Percentiles rank a stretch among this genome's conserved stretches.
These are phyloP conservation scores for Thielaviopsis punctulata DNA, from an alignment of 2,329 filamentous ascomycete genomes.

Conservation along the genomic window DNA sequence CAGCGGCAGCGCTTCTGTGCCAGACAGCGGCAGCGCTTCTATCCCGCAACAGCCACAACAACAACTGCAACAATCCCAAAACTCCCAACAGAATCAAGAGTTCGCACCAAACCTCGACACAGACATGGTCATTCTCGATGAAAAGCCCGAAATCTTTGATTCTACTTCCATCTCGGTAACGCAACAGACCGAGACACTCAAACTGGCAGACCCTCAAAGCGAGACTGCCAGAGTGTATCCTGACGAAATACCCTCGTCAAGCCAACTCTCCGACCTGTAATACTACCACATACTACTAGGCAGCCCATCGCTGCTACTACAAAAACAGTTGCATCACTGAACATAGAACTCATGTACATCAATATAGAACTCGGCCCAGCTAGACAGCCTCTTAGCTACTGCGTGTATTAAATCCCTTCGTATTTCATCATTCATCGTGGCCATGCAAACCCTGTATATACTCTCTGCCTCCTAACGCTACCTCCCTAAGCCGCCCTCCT, in stretches of 20 bases:
- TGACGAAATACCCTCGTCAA: slow-evolving; percentile 2
- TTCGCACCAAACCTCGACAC: too few relatives aligned
- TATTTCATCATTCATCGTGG: background rate
- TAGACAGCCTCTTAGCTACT: too few relatives aligned
- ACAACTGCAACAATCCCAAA: too few relatives aligned
- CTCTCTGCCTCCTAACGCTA: background rate
- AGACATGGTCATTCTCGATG: background rate
- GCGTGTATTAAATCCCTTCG: background rate
- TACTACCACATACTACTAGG: too few relatives aligned
- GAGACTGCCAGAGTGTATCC: background rate
- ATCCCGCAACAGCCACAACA: too few relatives aligned
- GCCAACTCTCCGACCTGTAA: background rate
- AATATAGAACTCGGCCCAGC: background rate
- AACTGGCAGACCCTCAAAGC: background rate
- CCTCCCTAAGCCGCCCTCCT: background rate
- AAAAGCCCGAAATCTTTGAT: background rate
- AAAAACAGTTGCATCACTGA: too few relatives aligned
- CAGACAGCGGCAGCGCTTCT: too few relatives aligned
- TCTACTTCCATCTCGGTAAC: background rate
- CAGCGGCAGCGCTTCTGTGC: too few relatives aligned
- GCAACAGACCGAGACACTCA: background rate
- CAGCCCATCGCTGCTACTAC: too few relatives aligned
- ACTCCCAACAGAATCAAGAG: background rate
- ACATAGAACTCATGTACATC: background rate
- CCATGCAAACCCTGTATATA: background rate